phyloP scores from a whole-genome alignment of 345 rosid species.

The Abelmoschus esculentus region DNA sequence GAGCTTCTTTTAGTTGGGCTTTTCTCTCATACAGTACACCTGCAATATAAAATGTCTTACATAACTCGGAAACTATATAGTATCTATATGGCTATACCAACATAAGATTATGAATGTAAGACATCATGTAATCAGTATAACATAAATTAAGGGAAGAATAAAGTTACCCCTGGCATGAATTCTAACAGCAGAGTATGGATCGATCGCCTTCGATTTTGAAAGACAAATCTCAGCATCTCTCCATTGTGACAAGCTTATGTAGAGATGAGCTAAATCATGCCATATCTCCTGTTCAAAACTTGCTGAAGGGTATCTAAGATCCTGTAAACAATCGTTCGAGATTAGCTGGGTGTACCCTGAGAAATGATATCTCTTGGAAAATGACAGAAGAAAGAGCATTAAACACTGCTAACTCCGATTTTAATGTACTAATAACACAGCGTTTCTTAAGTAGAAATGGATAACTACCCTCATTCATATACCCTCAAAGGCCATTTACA shows the following conservation, averaged over 20 bases:
- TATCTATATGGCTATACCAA: background rate
- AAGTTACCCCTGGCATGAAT: constrained; percentile 48
- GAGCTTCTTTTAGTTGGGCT: constrained; percentile 53
- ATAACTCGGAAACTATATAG: background rate
- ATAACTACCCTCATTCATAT: background rate
- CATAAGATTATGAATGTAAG: too few species aligned
- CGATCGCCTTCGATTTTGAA: constrained; percentile 55
- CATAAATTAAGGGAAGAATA: background rate
- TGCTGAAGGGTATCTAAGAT: constrained; percentile 24
- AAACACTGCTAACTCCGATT: background rate
- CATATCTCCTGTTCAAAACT: constrained; percentile 62
- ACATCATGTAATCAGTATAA: background rate
- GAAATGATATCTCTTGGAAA: background rate
- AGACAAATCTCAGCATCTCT: constrained; percentile 74
- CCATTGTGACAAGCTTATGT: constrained; percentile 59
- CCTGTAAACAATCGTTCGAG: constrained; percentile 24
- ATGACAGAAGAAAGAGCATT: background rate
- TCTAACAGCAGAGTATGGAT: constrained; percentile 42
- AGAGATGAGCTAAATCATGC: constrained; percentile 71
- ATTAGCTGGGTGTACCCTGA: background rate
- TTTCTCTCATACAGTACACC: constrained; percentile 48
- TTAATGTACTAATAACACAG: background rate
- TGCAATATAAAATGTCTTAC: constrained; percentile 10
- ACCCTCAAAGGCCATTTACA: background rate
- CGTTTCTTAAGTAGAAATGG: background rate